Conservation (phyloP, 306 rosid genomes). For the Cyamopsis tetragonoloba region DNA sequence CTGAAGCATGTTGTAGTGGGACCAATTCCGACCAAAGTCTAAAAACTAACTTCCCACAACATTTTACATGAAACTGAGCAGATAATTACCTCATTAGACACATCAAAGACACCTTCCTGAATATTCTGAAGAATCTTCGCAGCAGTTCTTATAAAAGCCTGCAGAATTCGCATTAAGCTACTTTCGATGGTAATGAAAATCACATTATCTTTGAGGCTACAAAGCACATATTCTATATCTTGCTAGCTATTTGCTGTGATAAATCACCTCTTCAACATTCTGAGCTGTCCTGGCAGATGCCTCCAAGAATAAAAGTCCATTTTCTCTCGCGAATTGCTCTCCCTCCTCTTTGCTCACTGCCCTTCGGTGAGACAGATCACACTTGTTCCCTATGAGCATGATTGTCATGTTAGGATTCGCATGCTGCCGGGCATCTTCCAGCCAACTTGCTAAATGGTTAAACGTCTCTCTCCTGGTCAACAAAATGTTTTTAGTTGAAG, state of each 20-base stretch:
- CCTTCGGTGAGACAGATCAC: conserved; percentile 86
- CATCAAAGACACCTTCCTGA: conserved; percentile 89
- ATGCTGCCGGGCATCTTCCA: conserved; percentile 98
- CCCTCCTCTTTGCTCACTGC: conserved; percentile 98
- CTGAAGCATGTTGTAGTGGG: not conserved
- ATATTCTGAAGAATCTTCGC: conserved; percentile 91
- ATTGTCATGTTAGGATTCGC: conserved; percentile 95
- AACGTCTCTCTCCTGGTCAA: conserved; percentile 83
- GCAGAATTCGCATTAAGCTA: conserved; percentile 20
- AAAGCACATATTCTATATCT: not conserved
- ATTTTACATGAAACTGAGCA: conserved; percentile 1
- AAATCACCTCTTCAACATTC: conserved; percentile 87
- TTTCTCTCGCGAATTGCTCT: conserved; percentile 92
- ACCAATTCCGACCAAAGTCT: not conserved
- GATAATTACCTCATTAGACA: conserved; percentile 78
- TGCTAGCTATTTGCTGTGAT: conserved; percentile 2
- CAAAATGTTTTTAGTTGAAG: conserved; percentile 17
- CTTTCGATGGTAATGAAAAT: not conserved
- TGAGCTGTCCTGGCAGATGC: conserved; percentile 97
- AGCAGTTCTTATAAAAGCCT: conserved; percentile 90
- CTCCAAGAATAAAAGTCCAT: conserved; percentile 91
- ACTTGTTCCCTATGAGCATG: conserved; percentile 89
- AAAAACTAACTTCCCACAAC: not conserved
- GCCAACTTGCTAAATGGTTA: conserved; percentile 81
- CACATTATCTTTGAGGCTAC: not conserved